phyloP scores from a whole-genome alignment of 495 filamentous ascomycete genomes.

The Bacidia gigantensis region DNA sequence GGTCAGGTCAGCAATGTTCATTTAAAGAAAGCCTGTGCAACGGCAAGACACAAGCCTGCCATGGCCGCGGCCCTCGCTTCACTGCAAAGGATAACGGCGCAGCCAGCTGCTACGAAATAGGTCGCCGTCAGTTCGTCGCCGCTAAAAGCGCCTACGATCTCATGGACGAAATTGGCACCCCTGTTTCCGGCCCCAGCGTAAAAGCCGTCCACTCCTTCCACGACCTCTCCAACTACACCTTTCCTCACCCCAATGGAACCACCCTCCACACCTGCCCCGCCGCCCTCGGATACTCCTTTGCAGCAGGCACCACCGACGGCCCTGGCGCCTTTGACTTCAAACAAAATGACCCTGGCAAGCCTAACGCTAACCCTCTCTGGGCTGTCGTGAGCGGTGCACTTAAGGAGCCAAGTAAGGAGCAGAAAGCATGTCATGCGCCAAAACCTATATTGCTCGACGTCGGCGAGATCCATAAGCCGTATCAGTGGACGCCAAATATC shows the following conservation, averaged over 20 bases:
- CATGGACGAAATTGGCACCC: slow-evolving; percentile 32
- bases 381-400: slow-evolving; percentile 56
- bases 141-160: slow-evolving; percentile 49
- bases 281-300: slow-evolving; percentile 89
- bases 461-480: slow-evolving; percentile 64
- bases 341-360: slow-evolving; percentile 60
- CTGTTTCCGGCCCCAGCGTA: slow-evolving; percentile 44
- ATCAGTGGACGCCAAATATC: slow-evolving; percentile 84
- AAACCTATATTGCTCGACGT: slow-evolving; percentile 89
- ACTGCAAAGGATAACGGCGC: slow-evolving; percentile 53
- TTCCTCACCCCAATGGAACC: slow-evolving; percentile 56
- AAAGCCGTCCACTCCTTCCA: slow-evolving; percentile 61
- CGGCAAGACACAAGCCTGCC: slow-evolving; percentile 62
- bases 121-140: slow-evolving; percentile 47
- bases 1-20: slow-evolving; percentile 48
- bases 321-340: slow-evolving; percentile 91
- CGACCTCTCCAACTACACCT: slow-evolving; percentile 62
- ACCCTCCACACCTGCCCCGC: slow-evolving; percentile 67
- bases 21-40: slow-evolving; percentile 71
- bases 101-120: slow-evolving; percentile 63
- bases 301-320: slow-evolving; percentile 86
- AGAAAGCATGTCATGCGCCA: slow-evolving; percentile 61
- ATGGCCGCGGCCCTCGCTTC: slow-evolving; percentile 75
- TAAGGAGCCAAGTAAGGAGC: slow-evolving; percentile 55
- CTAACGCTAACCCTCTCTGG: slow-evolving; percentile 78